Base-by-base conservation (phyloP, 805 yeast genomes). In the Candida incommunis region DNA sequence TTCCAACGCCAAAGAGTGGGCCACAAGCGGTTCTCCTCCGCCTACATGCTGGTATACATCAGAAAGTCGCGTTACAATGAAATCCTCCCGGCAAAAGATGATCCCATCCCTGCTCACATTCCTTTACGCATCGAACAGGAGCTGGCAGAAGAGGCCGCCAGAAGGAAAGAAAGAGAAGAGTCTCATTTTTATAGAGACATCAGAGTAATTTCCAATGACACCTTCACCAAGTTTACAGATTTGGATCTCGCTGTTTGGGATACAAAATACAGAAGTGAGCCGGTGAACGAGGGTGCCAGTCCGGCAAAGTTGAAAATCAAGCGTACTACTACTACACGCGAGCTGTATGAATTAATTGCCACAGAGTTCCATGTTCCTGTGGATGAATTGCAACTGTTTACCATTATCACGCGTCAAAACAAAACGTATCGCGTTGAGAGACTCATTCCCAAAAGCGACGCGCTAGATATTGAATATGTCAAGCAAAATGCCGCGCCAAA, bases 11-110 rank as follows among this genome's bases (percentile, higher is more conserved):
- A 65, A 46, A 48, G 57, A 23, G 48, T 53, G 47, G 69, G 72
- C 41, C 65, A 82, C 23, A 75, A 84, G 51, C 76, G 95, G 41
- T 92, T 86, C 31, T 88, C 97, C 0, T 84, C 92, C 37, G 98
- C 98, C 1, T 92, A 92, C 58, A 92, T 92, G 98, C 74, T 92
- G 63, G 97, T 92, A 2, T 92, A 92, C 59, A 74, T 88, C 50
- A 72, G 94, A 45, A 77, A 83, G 56, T 65, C 73, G 2, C 73
- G 73, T 34, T 61, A 76, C 31, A 69, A 67, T 2, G 71, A 70
- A 11, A 69, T 90, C 15, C 68, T 92, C 47, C 77, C 74, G 0
- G 74, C 72, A 2, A 54, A 64, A 1, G 76, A 74, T 20, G 71
- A 63, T 2, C 78, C 72, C 42, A 72, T 76, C 4, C 96, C 97